Base-by-base conservation (phyloP, 2,329 filamentous ascomycete genomes). In the Stachybotrys chartarum region DNA sequence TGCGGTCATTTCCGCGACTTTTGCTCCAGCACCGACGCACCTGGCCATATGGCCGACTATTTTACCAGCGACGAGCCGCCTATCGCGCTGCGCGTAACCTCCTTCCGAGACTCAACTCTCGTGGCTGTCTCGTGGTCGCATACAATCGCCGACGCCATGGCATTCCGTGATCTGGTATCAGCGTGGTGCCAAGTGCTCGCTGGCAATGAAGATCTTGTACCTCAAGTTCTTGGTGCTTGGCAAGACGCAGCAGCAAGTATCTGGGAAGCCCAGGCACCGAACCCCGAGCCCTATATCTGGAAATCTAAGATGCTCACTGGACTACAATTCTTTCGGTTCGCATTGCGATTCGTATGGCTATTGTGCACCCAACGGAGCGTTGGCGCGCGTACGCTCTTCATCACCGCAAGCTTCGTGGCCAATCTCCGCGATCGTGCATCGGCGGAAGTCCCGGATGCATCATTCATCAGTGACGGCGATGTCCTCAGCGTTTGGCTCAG, bases 41-140 rank as follows among this genome's bases (percentile, higher is more conserved):
- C 56, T 44, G 53, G 30, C n/a, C 67, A 59, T 6, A 56, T 78
- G 0, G 62, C 68, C 3, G 75, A 78, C 54, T 77, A 72, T 56
- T 47, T 76, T 7, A 61, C 64, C 42, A 57, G 61, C 4, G 77
- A 79, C 59, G 62, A 60, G 16, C 78, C 78, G 0, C 75, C 75
- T 59, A 62, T 82, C 4, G 69, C 70, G 4, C 63, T 82, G 5
- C 76, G 79, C 57, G 66, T 81, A 47, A 70, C 72, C 3, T 72
- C 72, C 0, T 82, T 82, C 60, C 62, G 59, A 3, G 75, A 83
- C 55, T 73, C 75, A 0, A 82, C 79, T 0, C 62, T 82, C 0
- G 67, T 82, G 3, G 67, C 68, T 0, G 57, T 82, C 1, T 66
- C 65, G 3, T 79, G 71, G 66, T 71, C 74, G 4, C 79, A 82